Evolutionary conservation across 1,284 basidiomycete genomes (phyloP).

Genomic region (Sporisorium graminicola): DNA sequence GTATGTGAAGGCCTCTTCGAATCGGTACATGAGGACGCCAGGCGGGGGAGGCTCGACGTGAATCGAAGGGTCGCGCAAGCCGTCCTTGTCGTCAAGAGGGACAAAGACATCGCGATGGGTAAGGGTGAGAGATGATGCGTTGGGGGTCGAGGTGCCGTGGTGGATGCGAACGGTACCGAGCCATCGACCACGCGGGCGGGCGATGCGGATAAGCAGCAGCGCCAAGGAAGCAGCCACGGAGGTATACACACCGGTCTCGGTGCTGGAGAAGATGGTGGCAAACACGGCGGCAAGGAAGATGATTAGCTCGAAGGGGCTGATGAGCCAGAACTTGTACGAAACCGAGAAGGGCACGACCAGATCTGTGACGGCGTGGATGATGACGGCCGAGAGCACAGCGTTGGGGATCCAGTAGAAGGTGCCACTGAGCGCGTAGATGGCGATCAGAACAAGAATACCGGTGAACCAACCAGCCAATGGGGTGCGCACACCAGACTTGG

Average conservation of each 20-base stretch:
- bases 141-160: slow-evolving; percentile 62
- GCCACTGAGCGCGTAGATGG: slow-evolving; percentile 84
- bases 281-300: slow-evolving; percentile 91
- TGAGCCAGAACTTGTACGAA: slow-evolving; percentile 92
- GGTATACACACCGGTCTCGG: slow-evolving; percentile 95
- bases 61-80: slow-evolving; percentile 79
- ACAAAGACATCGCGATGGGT: slow-evolving; percentile 79
- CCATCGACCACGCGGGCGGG: slow-evolving; percentile 91
- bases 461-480: slow-evolving; percentile 90
- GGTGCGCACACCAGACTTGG: slow-evolving; percentile 95
- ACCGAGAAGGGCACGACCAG: slow-evolving; percentile 88
- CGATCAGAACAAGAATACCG: slow-evolving; percentile 89
- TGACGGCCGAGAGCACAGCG: slow-evolving; percentile 84
- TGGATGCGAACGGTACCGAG: slow-evolving; percentile 78
- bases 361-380: slow-evolving; percentile 91
- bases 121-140: slow-evolving; percentile 39
- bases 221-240: slow-evolving; percentile 84
- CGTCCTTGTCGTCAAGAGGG: slow-evolving; percentile 75
- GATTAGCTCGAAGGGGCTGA: slow-evolving; percentile 90
- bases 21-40: slow-evolving; percentile 90
- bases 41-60: slow-evolving; percentile 83
- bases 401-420: slow-evolving; percentile 72
- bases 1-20: slow-evolving; percentile 93
- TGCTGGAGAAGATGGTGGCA: slow-evolving; percentile 76
- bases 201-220: slow-evolving; percentile 88